Evolutionary conservation across 768 basidiomycete species (phyloP), one percentile per base, ranked within the genome.

Genomic region (Leccinum variicolor): DNA sequence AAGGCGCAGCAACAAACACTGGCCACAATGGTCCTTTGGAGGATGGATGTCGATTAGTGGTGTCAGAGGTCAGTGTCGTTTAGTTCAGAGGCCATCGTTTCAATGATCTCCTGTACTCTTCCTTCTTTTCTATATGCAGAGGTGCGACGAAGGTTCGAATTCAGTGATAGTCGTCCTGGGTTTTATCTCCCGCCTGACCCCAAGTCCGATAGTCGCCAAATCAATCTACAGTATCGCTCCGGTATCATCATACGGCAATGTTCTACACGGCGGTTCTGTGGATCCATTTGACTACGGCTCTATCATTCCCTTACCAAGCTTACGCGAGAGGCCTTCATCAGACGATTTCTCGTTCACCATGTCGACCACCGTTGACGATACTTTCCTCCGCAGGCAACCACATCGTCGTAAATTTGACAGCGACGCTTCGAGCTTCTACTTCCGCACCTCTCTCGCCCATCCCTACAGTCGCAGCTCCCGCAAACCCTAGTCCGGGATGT

Each of bases 351-450:
- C 81, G 0, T 78, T 81, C 58, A 80, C 84, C 1, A 79, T 82
- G 74, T 78, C 78, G 6, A 69, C 69, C 29, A 67, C 75, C 1
- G 76, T 89, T 7, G 89, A 90, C 39, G 89, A 91, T 57, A 90
- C 89, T 0, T 91, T 92, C 69, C 66, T 79, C 26, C 71, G 68
- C 51, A 62, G 64, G 23, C 71, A 73, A 53, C 68, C 68, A 2
- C 76, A 69, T 25, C 79, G 81, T 31, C 75, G 69, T 45, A 81
- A 89, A 10, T 83, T 89, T 13, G 89, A 87, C 28, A 90, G 87
- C 54, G 89, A 92, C 63, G 81, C 85, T 0, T 90, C 89, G 0
- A 90, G 86, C 67, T 90, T 90, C 74, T 90, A 88, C 64, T 88
- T 87, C 81, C 71, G 66, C 8, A 51, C 63, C 1, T 63, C 73